Conservation (phyloP, 208 protist species). For the Trichomonas tenax region DNA sequence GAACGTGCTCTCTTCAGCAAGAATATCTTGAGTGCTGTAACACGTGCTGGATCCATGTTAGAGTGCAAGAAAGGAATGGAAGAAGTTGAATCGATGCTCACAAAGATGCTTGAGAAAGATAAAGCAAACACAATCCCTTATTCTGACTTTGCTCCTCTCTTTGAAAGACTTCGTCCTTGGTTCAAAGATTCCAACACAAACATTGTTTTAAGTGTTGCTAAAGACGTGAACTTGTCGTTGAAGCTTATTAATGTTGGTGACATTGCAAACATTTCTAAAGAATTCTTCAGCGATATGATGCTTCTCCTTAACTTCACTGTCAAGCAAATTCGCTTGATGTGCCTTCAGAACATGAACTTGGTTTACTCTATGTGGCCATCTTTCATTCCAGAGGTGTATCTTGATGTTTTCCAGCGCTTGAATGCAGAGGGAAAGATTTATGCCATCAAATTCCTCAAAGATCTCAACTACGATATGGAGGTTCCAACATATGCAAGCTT, state of each 20-base stretch:
- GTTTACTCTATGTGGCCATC: not conserved
- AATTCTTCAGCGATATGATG: not conserved
- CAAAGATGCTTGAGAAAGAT: not conserved
- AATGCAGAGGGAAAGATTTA: not conserved
- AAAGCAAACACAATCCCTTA: not conserved
- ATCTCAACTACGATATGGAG: not conserved
- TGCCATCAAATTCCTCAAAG: not conserved
- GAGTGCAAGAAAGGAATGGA: not conserved
- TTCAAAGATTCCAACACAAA: not conserved
- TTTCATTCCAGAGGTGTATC: not conserved
- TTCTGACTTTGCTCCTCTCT: not conserved
- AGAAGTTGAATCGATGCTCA: not conserved
- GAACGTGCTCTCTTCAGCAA: not conserved
- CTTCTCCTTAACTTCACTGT: not conserved
- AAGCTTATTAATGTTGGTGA: not conserved
- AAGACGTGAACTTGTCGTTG: not conserved
- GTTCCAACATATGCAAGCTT: not conserved
- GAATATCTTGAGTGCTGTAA: not conserved
- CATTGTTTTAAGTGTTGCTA: not conserved
- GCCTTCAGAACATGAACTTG: not conserved
- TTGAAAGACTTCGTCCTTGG: not conserved
- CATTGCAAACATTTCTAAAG: not conserved
- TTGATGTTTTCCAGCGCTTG: not conserved
- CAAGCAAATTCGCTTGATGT: not conserved
- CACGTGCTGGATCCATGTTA: not conserved